phyloP scores from a whole-genome alignment of 257 asterid species.

The Solanum pimpinellifolium region DNA sequence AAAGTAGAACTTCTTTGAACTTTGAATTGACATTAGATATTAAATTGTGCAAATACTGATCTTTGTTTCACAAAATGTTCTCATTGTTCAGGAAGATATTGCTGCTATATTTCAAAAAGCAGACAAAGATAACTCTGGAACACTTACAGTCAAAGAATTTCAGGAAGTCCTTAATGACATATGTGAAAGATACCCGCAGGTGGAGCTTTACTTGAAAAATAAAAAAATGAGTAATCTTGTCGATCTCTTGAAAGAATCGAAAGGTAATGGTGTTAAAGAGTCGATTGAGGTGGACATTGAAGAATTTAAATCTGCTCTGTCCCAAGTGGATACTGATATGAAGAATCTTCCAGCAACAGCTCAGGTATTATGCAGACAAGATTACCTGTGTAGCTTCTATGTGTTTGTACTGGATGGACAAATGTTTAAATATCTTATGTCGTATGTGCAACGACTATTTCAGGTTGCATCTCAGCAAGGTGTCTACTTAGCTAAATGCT shows the following conservation, averaged over 20 bases:
- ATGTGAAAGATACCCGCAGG: slow-evolving; percentile 89
- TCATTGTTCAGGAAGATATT: slow-evolving; percentile 55
- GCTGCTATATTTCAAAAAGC: slow-evolving; percentile 78
- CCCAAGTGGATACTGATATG: slow-evolving; percentile 83
- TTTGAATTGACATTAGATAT: background rate
- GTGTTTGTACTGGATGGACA: background rate
- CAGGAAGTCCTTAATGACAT: slow-evolving; percentile 75
- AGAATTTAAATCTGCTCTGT: slow-evolving; percentile 75
- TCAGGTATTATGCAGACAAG: slow-evolving; percentile 38
- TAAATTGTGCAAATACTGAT: background rate
- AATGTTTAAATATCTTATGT: background rate
- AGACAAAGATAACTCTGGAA: slow-evolving; percentile 83
- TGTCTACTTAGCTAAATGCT: slow-evolving; percentile 80
- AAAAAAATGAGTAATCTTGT: slow-evolving; percentile 46
- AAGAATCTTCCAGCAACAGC: slow-evolving; percentile 99
- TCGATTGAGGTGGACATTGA: slow-evolving; percentile 72
- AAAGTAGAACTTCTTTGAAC: background rate
- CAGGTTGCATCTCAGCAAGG: slow-evolving; percentile 99
- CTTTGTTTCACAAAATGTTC: background rate
- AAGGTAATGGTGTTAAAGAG: slow-evolving; percentile 45
- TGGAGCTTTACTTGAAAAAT: slow-evolving; percentile 58
- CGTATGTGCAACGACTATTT: background rate
- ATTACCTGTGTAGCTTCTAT: background rate
- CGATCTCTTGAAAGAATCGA: slow-evolving; percentile 58
- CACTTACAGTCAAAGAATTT: slow-evolving; percentile 80